These are phyloP conservation scores for Mycosarcoma mackinlayi DNA, from an alignment of 1,284 basidiomycete species.

Conservation along the genomic window DNA sequence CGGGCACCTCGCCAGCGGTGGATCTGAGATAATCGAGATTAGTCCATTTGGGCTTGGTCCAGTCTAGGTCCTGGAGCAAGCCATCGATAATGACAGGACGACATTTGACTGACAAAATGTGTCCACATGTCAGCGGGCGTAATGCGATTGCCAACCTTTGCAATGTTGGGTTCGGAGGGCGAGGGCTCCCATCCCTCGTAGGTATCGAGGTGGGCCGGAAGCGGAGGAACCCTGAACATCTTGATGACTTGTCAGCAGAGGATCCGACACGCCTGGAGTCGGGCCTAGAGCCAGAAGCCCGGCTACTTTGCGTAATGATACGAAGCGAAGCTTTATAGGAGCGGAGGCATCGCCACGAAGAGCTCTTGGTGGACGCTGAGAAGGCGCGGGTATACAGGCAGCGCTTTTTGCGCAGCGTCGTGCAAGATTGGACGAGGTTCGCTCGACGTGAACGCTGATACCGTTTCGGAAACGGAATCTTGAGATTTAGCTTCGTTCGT, in stretches of 20 bases:
- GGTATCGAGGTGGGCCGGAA: slow-evolving; percentile 30
- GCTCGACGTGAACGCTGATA: too few relatives aligned
- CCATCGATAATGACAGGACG: slow-evolving; percentile 61
- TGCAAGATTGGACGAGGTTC: too few relatives aligned
- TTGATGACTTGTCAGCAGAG: neutral
- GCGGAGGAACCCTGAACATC: slow-evolving; percentile 35
- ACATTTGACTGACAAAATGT: slow-evolving; percentile 52
- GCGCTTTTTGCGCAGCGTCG: too few relatives aligned
- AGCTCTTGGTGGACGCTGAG: neutral
- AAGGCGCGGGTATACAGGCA: too few relatives aligned
- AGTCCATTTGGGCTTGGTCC: slow-evolving; percentile 58
- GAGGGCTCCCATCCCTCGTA: slow-evolving; percentile 39
- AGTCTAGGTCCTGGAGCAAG: slow-evolving; percentile 45
- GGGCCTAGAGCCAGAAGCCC: too few relatives aligned
- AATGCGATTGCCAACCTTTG: slow-evolving; percentile 27
- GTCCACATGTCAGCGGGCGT: slow-evolving; percentile 56
- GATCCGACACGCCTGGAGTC: too few relatives aligned
- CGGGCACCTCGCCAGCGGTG: slow-evolving; percentile 49
- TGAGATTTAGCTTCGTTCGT: too few relatives aligned
- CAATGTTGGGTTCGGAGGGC: slow-evolving; percentile 15
- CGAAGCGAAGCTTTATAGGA: neutral
- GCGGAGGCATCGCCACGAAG: neutral
- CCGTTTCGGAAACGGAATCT: too few relatives aligned
- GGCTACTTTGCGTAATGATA: too few relatives aligned
- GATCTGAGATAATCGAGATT: slow-evolving; percentile 55